Percentiles rank a stretch among this genome's conserved stretches.
These are phyloP conservation scores for Psilocybe azurescens DNA, from an alignment of 768 basidiomycete species.

Conservation along the genomic window DNA sequence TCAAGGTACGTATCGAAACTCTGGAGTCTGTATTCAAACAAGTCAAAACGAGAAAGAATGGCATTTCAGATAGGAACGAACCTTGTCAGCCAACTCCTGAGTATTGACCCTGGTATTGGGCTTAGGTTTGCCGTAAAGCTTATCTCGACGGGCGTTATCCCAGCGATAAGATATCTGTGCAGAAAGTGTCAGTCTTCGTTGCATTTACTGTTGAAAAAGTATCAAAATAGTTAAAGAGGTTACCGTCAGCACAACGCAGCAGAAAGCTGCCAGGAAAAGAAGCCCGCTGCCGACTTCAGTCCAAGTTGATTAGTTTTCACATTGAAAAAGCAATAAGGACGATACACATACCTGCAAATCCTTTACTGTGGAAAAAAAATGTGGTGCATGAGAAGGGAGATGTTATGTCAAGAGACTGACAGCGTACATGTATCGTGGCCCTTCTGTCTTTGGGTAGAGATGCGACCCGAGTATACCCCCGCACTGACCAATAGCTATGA, in stretches of 20 bases:
- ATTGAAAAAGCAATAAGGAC: neutral
- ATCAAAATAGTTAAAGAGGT: no score
- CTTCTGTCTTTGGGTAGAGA: conserved; percentile 67
- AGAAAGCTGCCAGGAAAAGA: conserved; percentile 59
- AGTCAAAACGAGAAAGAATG: neutral
- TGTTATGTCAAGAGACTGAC: neutral
- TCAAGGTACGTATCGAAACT: conserved; percentile 61
- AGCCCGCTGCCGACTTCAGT: conserved; percentile 35
- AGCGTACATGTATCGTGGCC: conserved; percentile 68
- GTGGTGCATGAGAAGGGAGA: neutral
- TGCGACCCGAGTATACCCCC: conserved; percentile 79
- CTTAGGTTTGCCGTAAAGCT: conserved; percentile 53
- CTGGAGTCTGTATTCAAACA: conserved; percentile 48
- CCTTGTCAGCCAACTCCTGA: conserved; percentile 69
- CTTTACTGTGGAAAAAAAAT: conserved; percentile 44
- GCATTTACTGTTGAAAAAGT: no score
- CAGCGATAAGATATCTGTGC: conserved; percentile 62
- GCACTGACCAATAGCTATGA: conserved; percentile 82
- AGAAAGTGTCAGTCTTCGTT: neutral
- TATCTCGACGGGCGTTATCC: conserved; percentile 64
- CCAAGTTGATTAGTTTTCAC: neutral
- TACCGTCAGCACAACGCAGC: conserved; percentile 57
- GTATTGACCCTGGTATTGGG: conserved; percentile 62
- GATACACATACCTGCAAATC: conserved; percentile 55
- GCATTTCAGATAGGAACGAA: conserved; percentile 29